Evolutionary conservation across 495 filamentous ascomycete species (phyloP), one percentile per base, ranked within the genome.

Genomic region (Aspergillus ostianus): DNA sequence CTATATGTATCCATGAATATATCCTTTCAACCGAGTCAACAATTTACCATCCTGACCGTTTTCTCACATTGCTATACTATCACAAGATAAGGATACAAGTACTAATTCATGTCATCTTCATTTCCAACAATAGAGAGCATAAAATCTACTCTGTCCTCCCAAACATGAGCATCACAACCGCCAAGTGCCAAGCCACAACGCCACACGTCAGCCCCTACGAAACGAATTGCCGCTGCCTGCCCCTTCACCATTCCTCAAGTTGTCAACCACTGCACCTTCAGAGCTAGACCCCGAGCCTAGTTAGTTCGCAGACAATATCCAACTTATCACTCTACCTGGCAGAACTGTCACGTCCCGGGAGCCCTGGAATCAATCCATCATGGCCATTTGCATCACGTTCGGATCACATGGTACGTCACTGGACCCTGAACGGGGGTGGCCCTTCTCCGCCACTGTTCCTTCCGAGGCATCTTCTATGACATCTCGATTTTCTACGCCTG

Each of bases 361-460:
- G 21, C 23, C 47, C 19, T 26, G 51, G 23, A 20, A 32, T 26
- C 44, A 17, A 46, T 55, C 49, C 59, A 64, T 49, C 58, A 82
- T 84, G 81, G 78, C 78, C 36, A 76, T 84, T 65, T 84, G 79
- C 67, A 81, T 84, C 64, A 84, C 81, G 3, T 83, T 82, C 64
- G 81, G 81, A 57, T 79, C 77, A 17, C 77, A 84, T 58, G 80
- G 81, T 83, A 66, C 66, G 70, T 69, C 13, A 53, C 46, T 17
- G 26, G 54, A 29, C 54, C 59, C 19, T 53, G 54, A 60, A 50
- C 57, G 29, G 29, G 29, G 46, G 8, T n/a, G n/a, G n/a, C 5
- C 27, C 59, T 30, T 57, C 41, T 58, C 44, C 47, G 48, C 61
- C 19, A 26, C 49, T 58, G 55, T 57, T 61, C 45, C 55, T 47